phyloP scores from a whole-genome alignment of 805 yeast species.

The Gaillardinia entomophila region DNA sequence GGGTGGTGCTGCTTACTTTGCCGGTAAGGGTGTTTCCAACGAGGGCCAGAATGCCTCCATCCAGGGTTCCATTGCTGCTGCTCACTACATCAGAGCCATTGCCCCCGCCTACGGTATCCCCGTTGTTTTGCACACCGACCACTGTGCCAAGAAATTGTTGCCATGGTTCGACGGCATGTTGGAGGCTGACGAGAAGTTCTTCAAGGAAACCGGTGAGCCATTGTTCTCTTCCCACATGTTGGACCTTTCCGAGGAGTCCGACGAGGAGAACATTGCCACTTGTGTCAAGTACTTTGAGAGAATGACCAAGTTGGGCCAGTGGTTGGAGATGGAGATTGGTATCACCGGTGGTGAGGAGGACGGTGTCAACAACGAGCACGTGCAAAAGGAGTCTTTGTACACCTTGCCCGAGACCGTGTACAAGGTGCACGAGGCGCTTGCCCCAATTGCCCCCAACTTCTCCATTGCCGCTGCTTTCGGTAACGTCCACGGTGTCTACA shows the following conservation, averaged over 20 bases:
- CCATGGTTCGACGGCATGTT: slow-evolving; percentile 99
- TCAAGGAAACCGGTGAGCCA: slow-evolving; percentile 82
- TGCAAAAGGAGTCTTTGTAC: slow-evolving; percentile 80
- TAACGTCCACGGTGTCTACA: slow-evolving; percentile 99
- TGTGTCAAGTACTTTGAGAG: slow-evolving; percentile 94
- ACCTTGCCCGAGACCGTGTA: slow-evolving; percentile 93
- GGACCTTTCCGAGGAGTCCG: slow-evolving; percentile 94
- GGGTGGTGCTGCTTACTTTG: slow-evolving; percentile 99
- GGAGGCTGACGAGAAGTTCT: slow-evolving; percentile 93
- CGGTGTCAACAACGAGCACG: slow-evolving; percentile 98
- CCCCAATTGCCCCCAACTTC: slow-evolving; percentile 93
- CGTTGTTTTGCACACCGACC: slow-evolving; percentile 95
- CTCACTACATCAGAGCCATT: slow-evolving; percentile 92
- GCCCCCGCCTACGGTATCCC: slow-evolving; percentile 97
- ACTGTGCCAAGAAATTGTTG: slow-evolving; percentile 95
- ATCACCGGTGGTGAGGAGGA: slow-evolving; percentile 99
- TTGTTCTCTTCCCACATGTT: slow-evolving; percentile 98
- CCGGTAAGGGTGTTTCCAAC: slow-evolving; percentile 98
- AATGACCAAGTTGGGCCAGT: slow-evolving; percentile 91
- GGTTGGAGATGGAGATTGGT: slow-evolving; percentile 99
- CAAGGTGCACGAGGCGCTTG: slow-evolving; percentile 83
- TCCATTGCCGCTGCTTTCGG: slow-evolving; percentile 99
- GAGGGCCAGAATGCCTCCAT: slow-evolving; percentile 90
- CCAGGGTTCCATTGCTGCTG: slow-evolving; percentile 94
- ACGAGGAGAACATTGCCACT: slow-evolving; percentile 90